phyloP scores from a whole-genome alignment of 768 basidiomycete genomes.

The Lentinula guzmanii region DNA sequence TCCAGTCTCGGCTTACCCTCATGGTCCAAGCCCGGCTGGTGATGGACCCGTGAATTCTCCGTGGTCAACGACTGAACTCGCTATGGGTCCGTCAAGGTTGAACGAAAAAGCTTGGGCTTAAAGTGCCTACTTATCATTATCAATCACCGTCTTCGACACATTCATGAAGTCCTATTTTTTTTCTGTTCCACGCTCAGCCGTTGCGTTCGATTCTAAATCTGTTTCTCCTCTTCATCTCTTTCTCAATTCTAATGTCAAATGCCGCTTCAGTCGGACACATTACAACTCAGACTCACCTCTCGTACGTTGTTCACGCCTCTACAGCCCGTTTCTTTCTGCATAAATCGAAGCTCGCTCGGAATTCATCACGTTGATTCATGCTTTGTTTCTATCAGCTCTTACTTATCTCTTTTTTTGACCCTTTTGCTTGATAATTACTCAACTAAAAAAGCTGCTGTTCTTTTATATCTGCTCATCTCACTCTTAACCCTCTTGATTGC shows the following conservation, averaged over 20 bases:
- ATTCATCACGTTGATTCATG: conserved; percentile 1
- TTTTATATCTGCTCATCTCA: conserved; percentile 24
- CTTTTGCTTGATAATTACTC: conserved; percentile 5
- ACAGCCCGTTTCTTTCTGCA: background rate
- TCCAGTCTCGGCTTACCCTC: conserved; percentile 46
- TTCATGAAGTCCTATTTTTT: conserved; percentile 14
- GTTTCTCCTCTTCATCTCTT: conserved; percentile 12
- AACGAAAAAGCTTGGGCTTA: conserved; percentile 59
- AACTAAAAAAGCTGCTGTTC: conserved; percentile 12
- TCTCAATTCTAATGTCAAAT: background rate
- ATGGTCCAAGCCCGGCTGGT: conserved; percentile 50
- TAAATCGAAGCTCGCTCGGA: background rate
- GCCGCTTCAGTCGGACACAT: conserved; percentile 6
- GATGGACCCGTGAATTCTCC: conserved; percentile 52
- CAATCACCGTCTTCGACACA: conserved; percentile 14
- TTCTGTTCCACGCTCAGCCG: conserved; percentile 24
- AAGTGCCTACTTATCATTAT: conserved; percentile 13
- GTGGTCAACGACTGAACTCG: conserved; percentile 53
- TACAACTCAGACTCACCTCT: conserved; percentile 9
- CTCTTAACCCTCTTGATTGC: conserved; percentile 29
- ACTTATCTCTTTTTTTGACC: conserved; percentile 9
- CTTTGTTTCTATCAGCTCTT: background rate
- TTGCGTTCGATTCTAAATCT: conserved; percentile 21
- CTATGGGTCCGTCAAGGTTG: conserved; percentile 44
- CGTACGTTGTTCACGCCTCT: conserved; percentile 8